phyloP scores from a whole-genome alignment of 202 grass and related monocot genomes.

The Setaria viridis region DNA sequence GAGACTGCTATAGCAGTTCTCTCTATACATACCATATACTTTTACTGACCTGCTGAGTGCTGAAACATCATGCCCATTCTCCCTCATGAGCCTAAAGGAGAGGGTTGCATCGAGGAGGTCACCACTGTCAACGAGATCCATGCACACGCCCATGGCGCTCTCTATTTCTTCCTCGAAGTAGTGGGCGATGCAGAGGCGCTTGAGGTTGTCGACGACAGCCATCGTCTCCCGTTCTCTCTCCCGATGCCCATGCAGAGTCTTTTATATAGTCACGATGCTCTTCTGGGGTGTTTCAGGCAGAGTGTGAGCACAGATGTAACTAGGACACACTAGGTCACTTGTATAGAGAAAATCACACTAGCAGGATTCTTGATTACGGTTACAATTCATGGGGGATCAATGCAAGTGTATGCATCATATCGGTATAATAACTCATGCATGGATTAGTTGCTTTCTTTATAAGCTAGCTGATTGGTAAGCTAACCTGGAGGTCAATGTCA shows the following conservation, averaged over 20 bases:
- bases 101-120: conserved; percentile 41
- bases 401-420: too few species aligned
- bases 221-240: conserved; percentile 24
- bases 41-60: conserved; percentile 48
- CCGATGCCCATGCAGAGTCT: neutral
- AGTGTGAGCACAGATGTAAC: too few species aligned
- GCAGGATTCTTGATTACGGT: too few species aligned
- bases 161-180: conserved; percentile 55
- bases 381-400: too few species aligned
- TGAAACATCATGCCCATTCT: conserved; percentile 47
- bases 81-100: conserved; percentile 48
- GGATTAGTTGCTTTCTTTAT: too few species aligned
- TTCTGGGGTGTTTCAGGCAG: neutral
- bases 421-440: too few species aligned
- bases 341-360: too few species aligned
- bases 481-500: conserved; percentile 23
- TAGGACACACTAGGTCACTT: too few species aligned
- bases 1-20: too few species aligned
- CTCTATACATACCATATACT: too few species aligned
- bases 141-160: conserved; percentile 5
- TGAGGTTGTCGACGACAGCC: conserved; percentile 49
- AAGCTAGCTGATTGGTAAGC: too few species aligned
- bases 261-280: neutral
- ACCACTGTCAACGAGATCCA: conserved; percentile 30
- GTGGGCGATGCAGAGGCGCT: conserved; percentile 61